A percentile compares a stretch with the other conserved stretches of the same genome.
These are phyloP conservation scores for Apophysomyces elegans DNA, from an alignment of 371 early-diverging fungal genomes.

Conservation along the genomic window DNA sequence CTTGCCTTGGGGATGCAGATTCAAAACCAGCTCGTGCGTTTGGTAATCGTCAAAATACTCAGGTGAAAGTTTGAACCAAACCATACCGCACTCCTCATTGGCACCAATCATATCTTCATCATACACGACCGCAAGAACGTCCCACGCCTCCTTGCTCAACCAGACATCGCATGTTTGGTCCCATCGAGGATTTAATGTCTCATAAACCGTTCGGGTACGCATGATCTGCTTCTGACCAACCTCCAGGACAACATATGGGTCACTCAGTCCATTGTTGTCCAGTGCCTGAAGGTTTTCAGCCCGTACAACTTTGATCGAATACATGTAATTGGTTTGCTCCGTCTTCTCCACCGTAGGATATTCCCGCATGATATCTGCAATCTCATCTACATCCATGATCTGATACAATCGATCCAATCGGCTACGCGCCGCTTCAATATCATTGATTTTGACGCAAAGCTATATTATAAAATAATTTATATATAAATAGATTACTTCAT, in stretches of 20 bases:
- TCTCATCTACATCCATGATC: constrained; percentile 69
- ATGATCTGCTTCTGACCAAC: constrained; percentile 58
- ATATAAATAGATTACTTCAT: neutral
- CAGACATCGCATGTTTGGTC: constrained; percentile 87
- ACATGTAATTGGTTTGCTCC: constrained; percentile 47
- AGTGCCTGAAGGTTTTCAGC: constrained; percentile 59
- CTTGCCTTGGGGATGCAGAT: constrained; percentile 85
- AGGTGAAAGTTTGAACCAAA: constrained; percentile 67
- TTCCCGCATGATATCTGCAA: constrained; percentile 54
- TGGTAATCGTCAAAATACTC: constrained; percentile 67
- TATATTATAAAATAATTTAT: constrained; percentile 6
- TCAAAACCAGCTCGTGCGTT: constrained; percentile 84
- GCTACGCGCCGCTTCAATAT: constrained; percentile 68
- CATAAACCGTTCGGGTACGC: constrained; percentile 68
- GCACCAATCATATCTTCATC: constrained; percentile 79
- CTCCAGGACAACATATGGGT: constrained; percentile 79
- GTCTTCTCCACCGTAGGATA: constrained; percentile 31
- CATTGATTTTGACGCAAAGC: constrained; percentile 69
- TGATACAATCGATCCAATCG: constrained; percentile 66
- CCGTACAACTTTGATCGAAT: constrained; percentile 63
- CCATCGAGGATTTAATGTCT: constrained; percentile 88
- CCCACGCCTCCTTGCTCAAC: constrained; percentile 57
- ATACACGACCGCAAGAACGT: constrained; percentile 72
- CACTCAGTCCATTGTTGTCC: constrained; percentile 65
- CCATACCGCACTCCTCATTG: constrained; percentile 82